Base-by-base conservation (phyloP, 2,329 filamentous ascomycete species). In the Lecanicillium sp. region DNA sequence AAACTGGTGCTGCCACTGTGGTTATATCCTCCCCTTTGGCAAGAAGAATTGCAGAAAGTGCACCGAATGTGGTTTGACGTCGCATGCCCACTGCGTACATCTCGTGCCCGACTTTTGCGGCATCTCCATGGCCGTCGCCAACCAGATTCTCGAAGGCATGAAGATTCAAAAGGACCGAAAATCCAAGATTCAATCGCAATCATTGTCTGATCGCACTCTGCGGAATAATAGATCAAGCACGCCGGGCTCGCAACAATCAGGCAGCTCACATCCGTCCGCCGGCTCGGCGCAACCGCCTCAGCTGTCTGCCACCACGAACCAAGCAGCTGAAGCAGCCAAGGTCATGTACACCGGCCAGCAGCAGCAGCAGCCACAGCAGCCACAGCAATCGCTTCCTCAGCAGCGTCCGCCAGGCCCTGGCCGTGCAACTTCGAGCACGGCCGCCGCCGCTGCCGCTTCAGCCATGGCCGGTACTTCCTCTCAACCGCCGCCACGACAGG, bases 1-100 rank as follows among this genome's bases (percentile, higher is more conserved):
- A 51, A 98, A 96, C 58, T 98, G 92, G 92, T 98, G 92, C 65
- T 98, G 92, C 57, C 92, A 98, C 63, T 98, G 92, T 59, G 92
- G 92, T 53, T 96, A 95, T 57, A 83, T 98, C 49, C 67, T 98
- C 36, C 89, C 92, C 0, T 84, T 98, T 57, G 92, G 92, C 43
- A 87, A 89, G 59, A 95, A 94, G 63, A 95, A 94, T 60, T 88
- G 85, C 56, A 80, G 92, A 55, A 94, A 89, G 63, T 98, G 92
- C 60, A 42, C 53, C 80, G 92, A 98, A 77, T 98, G 92, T 62
- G 75, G 74, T 49, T 83, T 95, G 44, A 95, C 90, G 17, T 90
- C 85, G 45, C 92, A 98, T 62, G 82, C 87, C 15, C 75, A 84
- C 42, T 98, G 92, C 62, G 85, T 88, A 15, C 92, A 98, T 62